A percentile compares a stretch with the other conserved stretches of the same genome.
phyloP scores from a whole-genome alignment of 2,329 filamentous ascomycete species.

The Cladophialophora psammophila region DNA sequence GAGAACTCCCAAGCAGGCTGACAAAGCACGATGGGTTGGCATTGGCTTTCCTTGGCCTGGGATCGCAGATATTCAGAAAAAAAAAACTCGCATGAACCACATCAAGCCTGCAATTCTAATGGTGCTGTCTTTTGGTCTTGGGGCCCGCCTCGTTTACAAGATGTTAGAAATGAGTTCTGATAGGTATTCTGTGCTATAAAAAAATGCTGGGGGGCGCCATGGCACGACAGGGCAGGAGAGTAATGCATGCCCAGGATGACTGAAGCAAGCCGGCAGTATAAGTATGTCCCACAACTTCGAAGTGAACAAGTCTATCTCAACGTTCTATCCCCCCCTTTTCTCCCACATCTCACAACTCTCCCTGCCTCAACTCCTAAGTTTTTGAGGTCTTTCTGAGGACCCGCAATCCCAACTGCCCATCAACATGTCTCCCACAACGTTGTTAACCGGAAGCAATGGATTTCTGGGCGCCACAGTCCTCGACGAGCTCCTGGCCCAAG shows the following conservation, averaged over 20 bases:
- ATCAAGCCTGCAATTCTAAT: not conserved
- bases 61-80: not conserved
- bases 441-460: conserved; percentile 83
- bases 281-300: not conserved
- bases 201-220: conserved; percentile 4
- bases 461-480: conserved; percentile 86
- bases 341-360: not conserved
- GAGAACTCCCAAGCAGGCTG: not conserved
- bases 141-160: not conserved
- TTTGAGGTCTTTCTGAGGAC: not conserved
- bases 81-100: not conserved
- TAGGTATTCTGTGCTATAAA: conserved; percentile 16
- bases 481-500: conserved; percentile 69
- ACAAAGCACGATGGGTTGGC: conserved; percentile 10
- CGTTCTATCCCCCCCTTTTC: not conserved
- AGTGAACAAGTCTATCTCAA: not conserved
- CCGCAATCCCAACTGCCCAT: not conserved
- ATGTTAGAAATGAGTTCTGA: not conserved
- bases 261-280: conserved; percentile 1
- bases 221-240: not conserved
- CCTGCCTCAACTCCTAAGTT: not conserved
- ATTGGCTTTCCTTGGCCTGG: conserved; percentile 8
- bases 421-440: conserved; percentile 58
- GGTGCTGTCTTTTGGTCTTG: not conserved
- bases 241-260: not conserved